Conservation (phyloP, 2,329 filamentous ascomycete genomes). For the Hypoxylon rubiginosum region DNA sequence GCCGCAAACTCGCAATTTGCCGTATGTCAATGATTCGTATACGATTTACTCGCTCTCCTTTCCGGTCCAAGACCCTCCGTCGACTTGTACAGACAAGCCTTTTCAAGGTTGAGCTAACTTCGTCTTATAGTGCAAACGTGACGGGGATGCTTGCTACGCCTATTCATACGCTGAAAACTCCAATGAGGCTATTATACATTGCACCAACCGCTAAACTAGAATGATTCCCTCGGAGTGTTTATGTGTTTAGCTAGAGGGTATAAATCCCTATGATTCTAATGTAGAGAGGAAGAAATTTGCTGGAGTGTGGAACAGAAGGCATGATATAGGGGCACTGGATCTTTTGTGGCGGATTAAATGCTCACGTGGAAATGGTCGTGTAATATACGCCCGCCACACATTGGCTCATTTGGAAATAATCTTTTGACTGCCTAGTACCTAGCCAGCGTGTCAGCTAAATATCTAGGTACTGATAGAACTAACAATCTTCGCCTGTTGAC, state of each 20-base stretch:
- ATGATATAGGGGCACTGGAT: not conserved
- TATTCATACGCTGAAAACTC: conserved; percentile 9
- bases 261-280: not conserved
- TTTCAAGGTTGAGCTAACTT: not conserved
- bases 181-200: conserved; percentile 11
- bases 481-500: not conserved
- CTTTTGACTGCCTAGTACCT: no score
- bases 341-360: no score
- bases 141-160: conserved; percentile 13
- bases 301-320: not conserved
- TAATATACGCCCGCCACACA: no score
- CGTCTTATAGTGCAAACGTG: conserved; percentile 10
- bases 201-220: conserved; percentile 1
- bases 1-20: not conserved
- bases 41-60: not conserved
- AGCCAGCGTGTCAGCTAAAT: no score
- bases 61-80: not conserved
- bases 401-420: no score
- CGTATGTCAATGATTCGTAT: not conserved
- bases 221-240: not conserved
- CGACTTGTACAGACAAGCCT: no score
- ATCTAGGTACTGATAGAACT: not conserved
- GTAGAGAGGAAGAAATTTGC: not conserved
- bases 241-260: not conserved
- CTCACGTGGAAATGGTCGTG: not conserved